Evolutionary conservation across 2,329 filamentous ascomycete genomes (phyloP).

Genomic region (Ciborinia camelliae): DNA sequence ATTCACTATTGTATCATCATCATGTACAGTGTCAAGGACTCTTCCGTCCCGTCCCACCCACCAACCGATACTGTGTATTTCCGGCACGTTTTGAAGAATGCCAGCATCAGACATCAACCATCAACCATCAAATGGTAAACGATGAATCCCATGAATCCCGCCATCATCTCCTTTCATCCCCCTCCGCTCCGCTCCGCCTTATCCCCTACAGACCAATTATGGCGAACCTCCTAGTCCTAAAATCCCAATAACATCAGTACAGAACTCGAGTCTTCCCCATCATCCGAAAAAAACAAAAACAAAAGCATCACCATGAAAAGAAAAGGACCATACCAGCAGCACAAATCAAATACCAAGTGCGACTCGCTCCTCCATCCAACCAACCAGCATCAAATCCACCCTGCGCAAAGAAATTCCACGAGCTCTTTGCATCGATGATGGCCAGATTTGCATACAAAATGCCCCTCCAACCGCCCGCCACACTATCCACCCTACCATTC

Average conservation of each 20-base stretch:
- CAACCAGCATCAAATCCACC: constrained; percentile 62
- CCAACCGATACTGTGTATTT: too few species aligned
- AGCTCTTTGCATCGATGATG: constrained; percentile 64
- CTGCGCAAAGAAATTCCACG: constrained; percentile 73
- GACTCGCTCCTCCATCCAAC: constrained; percentile 77
- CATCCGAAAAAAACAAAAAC: too few species aligned
- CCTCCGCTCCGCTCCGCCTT: too few species aligned
- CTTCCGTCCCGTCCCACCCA: too few species aligned
- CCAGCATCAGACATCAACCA: too few species aligned
- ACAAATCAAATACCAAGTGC: constrained; percentile 82
- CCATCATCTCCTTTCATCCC: too few species aligned
- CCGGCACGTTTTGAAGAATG: too few species aligned
- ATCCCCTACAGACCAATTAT: too few species aligned
- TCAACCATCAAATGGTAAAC: too few species aligned
- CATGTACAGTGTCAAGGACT: too few species aligned
- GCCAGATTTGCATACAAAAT: constrained; percentile 81
- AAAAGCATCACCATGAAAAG: not conserved
- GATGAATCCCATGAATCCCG: too few species aligned
- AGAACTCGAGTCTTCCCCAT: not conserved
- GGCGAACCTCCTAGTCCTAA: constrained; percentile 15
- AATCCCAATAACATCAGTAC: not conserved
- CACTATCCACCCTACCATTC: constrained; percentile 58
- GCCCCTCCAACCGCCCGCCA: constrained; percentile 79
- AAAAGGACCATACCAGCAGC: constrained; percentile 55
- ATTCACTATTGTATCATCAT: too few species aligned